Base-by-base conservation (phyloP, 306 rosid genomes). In the Cercis canadensis region DNA sequence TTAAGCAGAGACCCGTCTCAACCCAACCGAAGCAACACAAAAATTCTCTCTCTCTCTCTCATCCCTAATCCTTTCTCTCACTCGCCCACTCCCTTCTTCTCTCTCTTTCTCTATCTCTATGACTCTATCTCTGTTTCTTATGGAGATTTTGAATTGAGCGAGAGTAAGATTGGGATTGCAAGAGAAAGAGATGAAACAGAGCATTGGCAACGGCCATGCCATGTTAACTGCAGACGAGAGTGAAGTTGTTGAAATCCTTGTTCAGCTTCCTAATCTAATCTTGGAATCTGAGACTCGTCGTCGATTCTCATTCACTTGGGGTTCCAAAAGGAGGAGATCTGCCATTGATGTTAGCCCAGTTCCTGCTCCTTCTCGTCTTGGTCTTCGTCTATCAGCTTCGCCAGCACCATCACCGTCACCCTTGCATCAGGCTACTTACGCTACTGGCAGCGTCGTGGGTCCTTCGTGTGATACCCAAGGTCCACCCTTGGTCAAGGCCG, bases 271-370 rank as follows among this genome's bases (percentile, higher is more conserved):
- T 11, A 39, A 13, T 11, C 65, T 66, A 5, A 21, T 79, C 58
- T 21, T 40, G 4, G 11, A 78, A 57, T 75, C 16, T 2, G 71
- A 68, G 8, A 6, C 11, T 13, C 15, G 5, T 17, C 8, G 21
- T 33, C 45, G 56, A 15, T 60, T 70, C 40, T 43, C 57, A 3
- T 53, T 37, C 65, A 3, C 40, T 0, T 89, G 97, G 97, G 77
- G 85, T 1, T 0, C 33, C 33, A 82, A 43, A 14, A 60, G 59
- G 54, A 82, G 29, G 84, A 87, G 97, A 88, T 91, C 96, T 75
- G 81, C 45, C 6, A 15, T 70, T 19, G 11, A 13, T 4, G 32
- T 29, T 18, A 4, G 61, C 16, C 6, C 53, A 4, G 11, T 59
- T 6, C 32, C 29, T 0, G 7, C 70, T 3, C n/a, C 33, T 10